A percentile compares a stretch with the other conserved stretches of the same genome.
Conservation (phyloP, 257 asterid species). For the Scutellaria galericulata region DNA sequence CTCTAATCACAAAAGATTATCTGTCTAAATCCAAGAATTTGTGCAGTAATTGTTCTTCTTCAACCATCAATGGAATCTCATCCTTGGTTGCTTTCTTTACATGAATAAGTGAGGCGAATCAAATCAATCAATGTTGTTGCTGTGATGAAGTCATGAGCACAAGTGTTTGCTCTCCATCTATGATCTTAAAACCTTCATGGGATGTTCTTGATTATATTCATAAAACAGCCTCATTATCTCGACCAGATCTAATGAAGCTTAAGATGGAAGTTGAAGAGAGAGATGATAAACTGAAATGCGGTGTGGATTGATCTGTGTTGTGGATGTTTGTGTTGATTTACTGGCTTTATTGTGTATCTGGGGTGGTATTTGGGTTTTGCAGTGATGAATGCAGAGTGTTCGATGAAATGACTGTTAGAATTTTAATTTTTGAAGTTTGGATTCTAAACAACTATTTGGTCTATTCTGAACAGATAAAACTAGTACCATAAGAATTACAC, state of each 20-base stretch:
- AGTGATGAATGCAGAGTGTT: too few species aligned
- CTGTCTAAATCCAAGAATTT: conserved; percentile 49
- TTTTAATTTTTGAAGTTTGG: too few species aligned
- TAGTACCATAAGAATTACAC: too few species aligned
- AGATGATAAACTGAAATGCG: conserved; percentile 32
- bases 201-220: conserved; percentile 45
- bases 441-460: too few species aligned
- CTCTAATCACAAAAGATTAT: conserved; percentile 49
- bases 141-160: conserved; percentile 46
- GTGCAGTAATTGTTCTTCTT: conserved; percentile 57
- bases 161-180: conserved; percentile 6
- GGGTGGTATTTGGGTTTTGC: too few species aligned
- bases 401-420: too few species aligned
- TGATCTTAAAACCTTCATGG: conserved; percentile 54
- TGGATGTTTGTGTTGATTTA: too few species aligned
- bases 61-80: conserved; percentile 24
- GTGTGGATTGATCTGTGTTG: too few species aligned
- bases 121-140: conserved; percentile 49
- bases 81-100: conserved; percentile 35
- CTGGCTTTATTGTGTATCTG: too few species aligned
- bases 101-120: conserved; percentile 37
- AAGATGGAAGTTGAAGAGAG: background rate
- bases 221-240: conserved; percentile 10
- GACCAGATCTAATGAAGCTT: conserved; percentile 13
- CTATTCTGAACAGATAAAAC: too few species aligned